Conservation (phyloP, 73 alveolate species). For the Paramecium biaurelia region DNA sequence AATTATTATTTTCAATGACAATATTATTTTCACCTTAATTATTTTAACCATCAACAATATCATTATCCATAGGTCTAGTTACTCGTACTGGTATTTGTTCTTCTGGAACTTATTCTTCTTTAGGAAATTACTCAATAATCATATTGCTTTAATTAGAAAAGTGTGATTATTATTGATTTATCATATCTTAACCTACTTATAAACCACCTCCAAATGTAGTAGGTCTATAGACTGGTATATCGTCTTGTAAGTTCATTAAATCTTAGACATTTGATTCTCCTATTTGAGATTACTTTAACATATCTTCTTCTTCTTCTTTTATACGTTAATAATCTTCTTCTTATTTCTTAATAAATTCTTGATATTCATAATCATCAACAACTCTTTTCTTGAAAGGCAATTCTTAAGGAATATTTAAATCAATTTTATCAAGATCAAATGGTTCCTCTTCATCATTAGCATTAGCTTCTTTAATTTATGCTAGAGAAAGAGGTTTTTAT, state of each 20-base stretch:
- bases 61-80: background rate
- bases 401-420: slow-evolving; percentile 26
- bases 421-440: slow-evolving; percentile 18
- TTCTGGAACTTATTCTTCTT: background rate
- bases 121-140: background rate
- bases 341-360: background rate
- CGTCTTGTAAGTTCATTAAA: background rate
- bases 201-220: slow-evolving; percentile 38
- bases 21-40: no score
- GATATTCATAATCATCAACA: background rate
- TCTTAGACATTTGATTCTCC: slow-evolving; percentile 1
- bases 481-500: background rate
- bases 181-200: background rate
- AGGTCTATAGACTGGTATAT: background rate
- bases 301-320: background rate
- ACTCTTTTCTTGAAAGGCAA: slow-evolving; percentile 30
- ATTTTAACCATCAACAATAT: background rate
- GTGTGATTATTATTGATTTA: background rate
- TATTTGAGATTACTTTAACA: background rate
- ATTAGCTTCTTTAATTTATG: slow-evolving; percentile 34
- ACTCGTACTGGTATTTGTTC: background rate
- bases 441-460: slow-evolving; percentile 2
- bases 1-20: no score
- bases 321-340: background rate
- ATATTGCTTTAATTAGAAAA: background rate